A percentile compares a stretch with the other conserved stretches of the same genome.
These are phyloP conservation scores for Micromonas commoda DNA, from an alignment of 139 green algal genomes.

Conservation along the genomic window DNA sequence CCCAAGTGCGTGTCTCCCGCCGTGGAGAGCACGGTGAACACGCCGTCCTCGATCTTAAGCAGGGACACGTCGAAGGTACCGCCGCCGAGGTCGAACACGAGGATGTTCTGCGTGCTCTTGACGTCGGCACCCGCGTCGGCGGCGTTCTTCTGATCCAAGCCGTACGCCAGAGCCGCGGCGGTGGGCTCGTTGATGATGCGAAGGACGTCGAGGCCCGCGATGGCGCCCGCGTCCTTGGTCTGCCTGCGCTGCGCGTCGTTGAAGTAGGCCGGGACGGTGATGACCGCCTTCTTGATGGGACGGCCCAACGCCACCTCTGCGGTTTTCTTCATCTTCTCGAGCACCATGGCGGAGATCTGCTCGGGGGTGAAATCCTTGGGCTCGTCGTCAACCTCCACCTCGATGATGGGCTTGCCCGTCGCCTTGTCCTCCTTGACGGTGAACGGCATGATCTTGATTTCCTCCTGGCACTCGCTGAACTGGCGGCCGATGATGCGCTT, in stretches of 20 bases:
- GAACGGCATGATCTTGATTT: conserved; percentile 31
- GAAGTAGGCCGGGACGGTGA: conserved; percentile 42
- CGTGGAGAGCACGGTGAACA: conserved; percentile 32
- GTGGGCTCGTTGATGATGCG: conserved; percentile 98
- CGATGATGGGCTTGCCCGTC: conserved; percentile 35
- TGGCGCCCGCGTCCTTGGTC: conserved; percentile 38
- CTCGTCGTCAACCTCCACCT: conserved; percentile 18
- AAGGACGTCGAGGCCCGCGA: conserved; percentile 56
- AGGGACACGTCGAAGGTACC: conserved; percentile 44
- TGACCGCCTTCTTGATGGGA: conserved; percentile 37
- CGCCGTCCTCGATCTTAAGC: conserved; percentile 32
- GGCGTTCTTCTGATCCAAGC: conserved; percentile 31
- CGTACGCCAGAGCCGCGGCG: conserved; percentile 89
- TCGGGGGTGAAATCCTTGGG: conserved; percentile 41
- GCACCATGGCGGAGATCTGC: conserved; percentile 49
- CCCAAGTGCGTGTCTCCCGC: conserved; percentile 41
- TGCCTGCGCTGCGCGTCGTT: conserved; percentile 34
- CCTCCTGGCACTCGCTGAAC: conserved; percentile 25
- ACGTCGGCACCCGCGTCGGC: neutral
- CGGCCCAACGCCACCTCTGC: conserved; percentile 63
- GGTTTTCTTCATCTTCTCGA: conserved; percentile 71
- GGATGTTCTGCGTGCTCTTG: conserved; percentile 14
- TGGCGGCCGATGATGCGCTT: conserved; percentile 37
- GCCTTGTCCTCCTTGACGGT: conserved; percentile 16
- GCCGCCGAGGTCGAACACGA: conserved; percentile 43